Base-by-base conservation (phyloP, 164 flowering plant genomes). In the Aristolochia fimbriata region DNA sequence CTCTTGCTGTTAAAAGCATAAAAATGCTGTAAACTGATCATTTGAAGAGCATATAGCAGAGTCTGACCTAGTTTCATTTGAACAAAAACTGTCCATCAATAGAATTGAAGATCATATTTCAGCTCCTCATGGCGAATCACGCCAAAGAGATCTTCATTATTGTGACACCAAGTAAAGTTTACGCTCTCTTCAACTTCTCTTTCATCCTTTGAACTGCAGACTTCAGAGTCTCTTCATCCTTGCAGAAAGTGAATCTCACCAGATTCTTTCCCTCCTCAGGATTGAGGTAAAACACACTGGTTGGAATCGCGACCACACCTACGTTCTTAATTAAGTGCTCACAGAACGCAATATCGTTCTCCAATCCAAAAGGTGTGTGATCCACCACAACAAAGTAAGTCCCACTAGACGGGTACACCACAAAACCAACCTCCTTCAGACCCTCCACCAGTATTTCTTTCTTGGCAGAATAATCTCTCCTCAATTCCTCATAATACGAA, bases 211-310 rank as follows among this genome's bases (percentile, higher is more conserved):
- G 75, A 10, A 93, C 92, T 5, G 99, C 99, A 53, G 77, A 49
- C 62, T 80, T 76, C 41, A 93, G 74, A n/a, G 99, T 93, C 15
- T 55, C 86, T 70, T 90, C 99, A 70, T 93, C 99, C 70, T 93
- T 93, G 82, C 99, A 90, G 76, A 93, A 93, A 45, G 99, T 88
- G 68, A 93, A 93, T 62, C 99, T 82, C 41, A 93, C 99, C 65
- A 93, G 68, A 57, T 90, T 84, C 81, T 90, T 90, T 8, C 99
- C 99, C 0, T 93, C 99, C 68, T 88, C 97, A 0, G 96, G 92
- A 65, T 90, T 78, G 58, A 85, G 69, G 75, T 93, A 93, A 67
- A 93, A 93, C 21, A 83, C 99, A 49, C 99, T 93, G 1, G 99
- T 85, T 0, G 97, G 99, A 27, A 90, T 93, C 0, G 99, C 97